These are phyloP conservation scores for Lepiota venenata DNA, from an alignment of 768 basidiomycete genomes.

Conservation along the genomic window DNA sequence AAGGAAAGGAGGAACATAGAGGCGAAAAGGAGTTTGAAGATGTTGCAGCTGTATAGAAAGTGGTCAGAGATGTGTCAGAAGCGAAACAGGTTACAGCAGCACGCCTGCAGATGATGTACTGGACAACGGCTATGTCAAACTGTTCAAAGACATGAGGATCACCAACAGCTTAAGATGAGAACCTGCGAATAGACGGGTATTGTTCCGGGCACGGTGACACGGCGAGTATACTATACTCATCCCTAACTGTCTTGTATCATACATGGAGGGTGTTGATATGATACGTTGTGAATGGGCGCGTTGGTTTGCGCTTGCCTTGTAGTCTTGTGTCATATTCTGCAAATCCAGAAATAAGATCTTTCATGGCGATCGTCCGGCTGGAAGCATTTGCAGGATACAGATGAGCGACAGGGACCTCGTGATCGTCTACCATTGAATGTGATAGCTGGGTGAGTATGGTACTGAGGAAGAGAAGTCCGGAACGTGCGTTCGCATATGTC, in stretches of 20 bases:
- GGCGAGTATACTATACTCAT: constrained; percentile 30
- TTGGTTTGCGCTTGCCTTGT: constrained; percentile 34
- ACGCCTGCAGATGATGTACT: constrained; percentile 73
- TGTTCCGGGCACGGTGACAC: not conserved
- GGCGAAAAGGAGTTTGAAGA: constrained; percentile 53
- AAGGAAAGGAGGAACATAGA: constrained; percentile 62
- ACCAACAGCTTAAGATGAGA: no score
- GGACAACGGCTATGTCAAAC: constrained; percentile 57
- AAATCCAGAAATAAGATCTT: constrained; percentile 50
- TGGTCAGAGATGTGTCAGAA: not conserved
- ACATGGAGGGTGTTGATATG: constrained; percentile 58
- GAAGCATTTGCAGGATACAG: constrained; percentile 57
- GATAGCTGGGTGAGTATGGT: constrained; percentile 45
- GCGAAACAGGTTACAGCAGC: not conserved
- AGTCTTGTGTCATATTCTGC: constrained; percentile 28
- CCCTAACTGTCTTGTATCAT: constrained; percentile 50
- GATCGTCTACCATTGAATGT: constrained; percentile 24
- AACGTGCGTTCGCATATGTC: no score
- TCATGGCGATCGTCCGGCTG: constrained; percentile 52
- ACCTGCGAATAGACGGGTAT: constrained; percentile 6
- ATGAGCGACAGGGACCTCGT: constrained; percentile 27
- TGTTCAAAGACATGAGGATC: constrained; percentile 75
- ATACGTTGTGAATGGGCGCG: constrained; percentile 49
- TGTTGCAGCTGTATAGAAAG: constrained; percentile 35
- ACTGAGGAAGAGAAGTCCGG: constrained; percentile 45